Evolutionary conservation across 352 stramenopile species (phyloP).

Genomic region (Thalassiosira mediterranea): DNA sequence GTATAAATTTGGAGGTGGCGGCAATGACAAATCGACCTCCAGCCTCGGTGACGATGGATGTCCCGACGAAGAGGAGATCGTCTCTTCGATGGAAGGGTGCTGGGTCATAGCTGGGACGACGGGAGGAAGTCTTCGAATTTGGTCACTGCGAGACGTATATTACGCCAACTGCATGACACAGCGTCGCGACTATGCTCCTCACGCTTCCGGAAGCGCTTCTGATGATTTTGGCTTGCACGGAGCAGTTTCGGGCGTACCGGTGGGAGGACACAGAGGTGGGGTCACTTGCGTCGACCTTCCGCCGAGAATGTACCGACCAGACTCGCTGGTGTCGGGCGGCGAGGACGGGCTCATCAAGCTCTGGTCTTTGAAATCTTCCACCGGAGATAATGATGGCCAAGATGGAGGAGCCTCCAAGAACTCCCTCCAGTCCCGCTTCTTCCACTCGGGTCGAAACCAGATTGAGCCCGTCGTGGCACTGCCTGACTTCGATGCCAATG

Average conservation of each 20-base stretch:
- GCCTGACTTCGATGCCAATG: constrained; percentile 52
- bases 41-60: background rate
- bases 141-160: constrained; percentile 82
- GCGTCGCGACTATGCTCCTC: constrained; percentile 33
- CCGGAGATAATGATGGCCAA: background rate
- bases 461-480: constrained; percentile 12
- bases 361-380: constrained; percentile 69
- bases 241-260: constrained; percentile 28
- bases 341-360: constrained; percentile 84
- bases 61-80: constrained; percentile 60
- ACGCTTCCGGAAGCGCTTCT: constrained; percentile 37
- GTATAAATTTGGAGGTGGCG: constrained; percentile 39
- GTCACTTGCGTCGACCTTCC: constrained; percentile 82
- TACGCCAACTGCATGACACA: constrained; percentile 32
- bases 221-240: constrained; percentile 50
- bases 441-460: constrained; percentile 33
- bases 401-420: constrained; percentile 29
- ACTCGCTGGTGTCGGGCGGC: constrained; percentile 79
- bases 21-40: constrained; percentile 23
- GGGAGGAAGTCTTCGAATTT: constrained; percentile 72
- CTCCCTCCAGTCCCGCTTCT: constrained; percentile 49
- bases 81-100: constrained; percentile 78
- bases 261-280: constrained; percentile 75
- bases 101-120: constrained; percentile 78
- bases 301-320: constrained; percentile 77